Percentiles rank a stretch among this genome's conserved stretches.
Evolutionary conservation across 805 yeast genomes (phyloP).

Genomic region (Wickerhamomyces ciferrii): DNA sequence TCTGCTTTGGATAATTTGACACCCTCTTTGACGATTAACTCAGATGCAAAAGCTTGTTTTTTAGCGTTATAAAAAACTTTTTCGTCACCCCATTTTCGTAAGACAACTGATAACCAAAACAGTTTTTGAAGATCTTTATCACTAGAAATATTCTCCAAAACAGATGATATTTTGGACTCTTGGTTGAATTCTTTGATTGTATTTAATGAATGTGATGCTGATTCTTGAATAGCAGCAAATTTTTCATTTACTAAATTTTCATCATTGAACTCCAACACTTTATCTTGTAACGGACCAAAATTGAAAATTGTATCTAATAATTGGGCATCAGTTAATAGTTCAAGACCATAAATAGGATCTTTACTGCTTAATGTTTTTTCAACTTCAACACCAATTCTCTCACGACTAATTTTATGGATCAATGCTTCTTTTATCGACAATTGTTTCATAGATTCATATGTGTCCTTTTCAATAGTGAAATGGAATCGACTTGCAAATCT

Average conservation of each 20-base stretch:
- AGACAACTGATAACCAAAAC: conserved; percentile 39
- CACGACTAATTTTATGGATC: conserved; percentile 74
- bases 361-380: conserved; percentile 67
- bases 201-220: conserved; percentile 21
- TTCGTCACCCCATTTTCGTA: conserved; percentile 43
- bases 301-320: conserved; percentile 58
- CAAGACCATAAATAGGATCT: conserved; percentile 60
- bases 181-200: conserved; percentile 3
- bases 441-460: conserved; percentile 58
- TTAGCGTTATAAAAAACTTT: conserved; percentile 33
- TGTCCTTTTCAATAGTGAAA: conserved; percentile 56
- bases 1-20: conserved; percentile 57
- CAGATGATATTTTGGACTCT: neutral
- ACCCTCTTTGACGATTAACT: conserved; percentile 59
- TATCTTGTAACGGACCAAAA: conserved; percentile 19
- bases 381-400: conserved; percentile 83
- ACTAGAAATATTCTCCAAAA: neutral
- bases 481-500: conserved; percentile 80
- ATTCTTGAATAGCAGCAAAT: conserved; percentile 5
- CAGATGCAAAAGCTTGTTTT: conserved; percentile 34
- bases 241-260: conserved; percentile 1
- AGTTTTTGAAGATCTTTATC: conserved; percentile 9
- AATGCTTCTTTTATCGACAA: conserved; percentile 54
- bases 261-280: conserved; percentile 18
- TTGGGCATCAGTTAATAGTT: conserved; percentile 47